Evolutionary conservation across 495 filamentous ascomycete genomes (phyloP).

Genomic region (Pyrenula massariospora): DNA sequence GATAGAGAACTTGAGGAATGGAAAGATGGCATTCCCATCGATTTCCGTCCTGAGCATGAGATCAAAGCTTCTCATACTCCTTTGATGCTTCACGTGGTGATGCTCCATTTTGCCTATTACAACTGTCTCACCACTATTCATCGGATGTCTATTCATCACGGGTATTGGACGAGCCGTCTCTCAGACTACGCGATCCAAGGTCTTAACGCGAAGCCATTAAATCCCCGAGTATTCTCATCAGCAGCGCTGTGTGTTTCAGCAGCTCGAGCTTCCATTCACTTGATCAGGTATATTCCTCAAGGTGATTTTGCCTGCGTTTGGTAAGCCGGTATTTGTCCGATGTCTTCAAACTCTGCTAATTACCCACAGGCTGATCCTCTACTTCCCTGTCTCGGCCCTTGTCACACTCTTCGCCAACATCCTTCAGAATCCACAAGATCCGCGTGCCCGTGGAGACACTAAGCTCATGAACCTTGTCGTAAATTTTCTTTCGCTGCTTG

Average conservation of each 20-base stretch:
- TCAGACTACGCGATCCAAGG: slow-evolving; percentile 94
- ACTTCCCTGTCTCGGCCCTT: slow-evolving; percentile 91
- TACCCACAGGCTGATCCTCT: slow-evolving; percentile 73
- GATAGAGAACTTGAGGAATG: slow-evolving; percentile 89
- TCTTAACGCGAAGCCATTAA: slow-evolving; percentile 77
- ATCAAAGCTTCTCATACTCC: slow-evolving; percentile 84
- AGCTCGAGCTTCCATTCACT: slow-evolving; percentile 80
- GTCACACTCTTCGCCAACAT: slow-evolving; percentile 97
- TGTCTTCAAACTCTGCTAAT: slow-evolving; percentile 2
- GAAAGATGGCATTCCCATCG: slow-evolving; percentile 89
- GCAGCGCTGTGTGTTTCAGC: slow-evolving; percentile 86
- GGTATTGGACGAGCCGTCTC: slow-evolving; percentile 92
- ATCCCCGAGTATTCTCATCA: slow-evolving; percentile 89
- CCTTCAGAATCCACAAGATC: slow-evolving; percentile 87
- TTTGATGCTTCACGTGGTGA: slow-evolving; percentile 80
- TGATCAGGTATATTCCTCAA: slow-evolving; percentile 92
- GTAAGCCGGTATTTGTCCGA: slow-evolving; percentile 37
- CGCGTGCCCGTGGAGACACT: slow-evolving; percentile 75
- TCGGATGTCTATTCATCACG: slow-evolving; percentile 96
- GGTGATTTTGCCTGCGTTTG: slow-evolving; percentile 93
- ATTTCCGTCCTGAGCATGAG: slow-evolving; percentile 90
- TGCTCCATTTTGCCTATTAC: slow-evolving; percentile 94
- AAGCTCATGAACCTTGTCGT: slow-evolving; percentile 88
- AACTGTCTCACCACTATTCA: slow-evolving; percentile 97
- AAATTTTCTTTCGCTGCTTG: slow-evolving; percentile 72